Conservation (phyloP, 805 yeast species). For the Wickerhamiella sorbophila region DNA sequence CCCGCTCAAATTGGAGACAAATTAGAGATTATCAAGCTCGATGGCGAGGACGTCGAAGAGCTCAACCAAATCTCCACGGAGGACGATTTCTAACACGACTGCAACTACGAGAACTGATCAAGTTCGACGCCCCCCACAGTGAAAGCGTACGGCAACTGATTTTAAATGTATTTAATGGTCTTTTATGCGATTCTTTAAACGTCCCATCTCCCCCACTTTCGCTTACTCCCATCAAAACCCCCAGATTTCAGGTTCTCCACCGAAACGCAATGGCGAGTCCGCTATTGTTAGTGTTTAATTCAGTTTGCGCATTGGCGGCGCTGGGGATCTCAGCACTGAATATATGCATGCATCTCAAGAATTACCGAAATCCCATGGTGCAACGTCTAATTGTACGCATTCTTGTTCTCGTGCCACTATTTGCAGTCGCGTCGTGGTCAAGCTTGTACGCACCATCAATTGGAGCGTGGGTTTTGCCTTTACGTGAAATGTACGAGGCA, state of each 20-base stretch:
- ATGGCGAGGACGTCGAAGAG: constrained; percentile 29
- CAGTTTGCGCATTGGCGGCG: constrained; percentile 20
- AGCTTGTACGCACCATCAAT: constrained; percentile 30
- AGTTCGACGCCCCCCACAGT: constrained; percentile 14
- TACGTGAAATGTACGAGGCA: constrained; percentile 87
- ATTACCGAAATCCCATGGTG: constrained; percentile 79
- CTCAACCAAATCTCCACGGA: constrained; percentile 18
- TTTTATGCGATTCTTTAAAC: no score
- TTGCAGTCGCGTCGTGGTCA: constrained; percentile 54
- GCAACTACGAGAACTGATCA: constrained; percentile 10
- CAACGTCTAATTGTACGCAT: constrained; percentile 78
- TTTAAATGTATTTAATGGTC: no score
- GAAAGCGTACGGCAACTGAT: no score
- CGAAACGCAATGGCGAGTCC: no score
- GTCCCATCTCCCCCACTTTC: no score
- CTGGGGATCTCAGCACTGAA: constrained; percentile 31
- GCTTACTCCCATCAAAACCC: no score
- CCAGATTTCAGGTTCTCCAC: no score
- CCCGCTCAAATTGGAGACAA: constrained; percentile 40
- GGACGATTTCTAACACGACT: constrained; percentile 14
- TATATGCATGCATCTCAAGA: constrained; percentile 40
- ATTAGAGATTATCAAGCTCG: constrained; percentile 29
- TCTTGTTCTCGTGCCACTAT: constrained; percentile 66
- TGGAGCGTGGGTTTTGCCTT: constrained; percentile 20
- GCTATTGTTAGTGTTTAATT: constrained; percentile 8